phyloP scores from a whole-genome alignment of 169 alveolate species.

The Cryptosporidium sp. region DNA sequence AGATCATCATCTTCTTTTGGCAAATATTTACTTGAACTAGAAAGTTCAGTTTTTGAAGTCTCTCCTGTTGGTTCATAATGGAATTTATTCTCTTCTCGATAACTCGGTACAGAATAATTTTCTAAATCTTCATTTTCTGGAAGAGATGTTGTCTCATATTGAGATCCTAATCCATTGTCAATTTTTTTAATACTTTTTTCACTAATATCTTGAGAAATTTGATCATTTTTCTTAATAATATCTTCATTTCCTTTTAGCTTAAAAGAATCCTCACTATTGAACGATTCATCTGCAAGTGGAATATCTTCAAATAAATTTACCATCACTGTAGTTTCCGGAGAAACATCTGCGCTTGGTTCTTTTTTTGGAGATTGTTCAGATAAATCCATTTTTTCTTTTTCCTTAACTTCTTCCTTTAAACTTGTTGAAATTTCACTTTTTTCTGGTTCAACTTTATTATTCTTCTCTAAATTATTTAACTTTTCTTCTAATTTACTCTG shows the following conservation, averaged over 20 bases:
- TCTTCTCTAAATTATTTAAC: background rate
- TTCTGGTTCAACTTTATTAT: background rate
- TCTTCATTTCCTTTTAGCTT: background rate
- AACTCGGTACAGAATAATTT: background rate
- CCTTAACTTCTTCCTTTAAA: background rate
- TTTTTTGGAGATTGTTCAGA: background rate
- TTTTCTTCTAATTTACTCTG: background rate
- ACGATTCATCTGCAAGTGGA: background rate
- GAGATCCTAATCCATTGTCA: background rate
- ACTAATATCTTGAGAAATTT: background rate
- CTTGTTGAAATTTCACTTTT: background rate
- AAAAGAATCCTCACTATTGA: background rate
- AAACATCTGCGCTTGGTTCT: background rate
- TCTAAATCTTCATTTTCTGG: background rate
- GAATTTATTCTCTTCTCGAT: background rate
- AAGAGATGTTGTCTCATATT: background rate
- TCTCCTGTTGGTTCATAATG: background rate
- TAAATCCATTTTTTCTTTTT: background rate
- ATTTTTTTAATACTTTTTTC: background rate
- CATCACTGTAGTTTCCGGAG: background rate
- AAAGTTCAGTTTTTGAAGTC: background rate
- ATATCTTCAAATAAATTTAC: background rate
- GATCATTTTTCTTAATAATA: too few relatives aligned
- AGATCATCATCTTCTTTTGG: background rate
- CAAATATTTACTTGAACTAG: background rate